Base-by-base conservation (phyloP, 331 rosid genomes). In the Erythrophleum ivorense region DNA sequence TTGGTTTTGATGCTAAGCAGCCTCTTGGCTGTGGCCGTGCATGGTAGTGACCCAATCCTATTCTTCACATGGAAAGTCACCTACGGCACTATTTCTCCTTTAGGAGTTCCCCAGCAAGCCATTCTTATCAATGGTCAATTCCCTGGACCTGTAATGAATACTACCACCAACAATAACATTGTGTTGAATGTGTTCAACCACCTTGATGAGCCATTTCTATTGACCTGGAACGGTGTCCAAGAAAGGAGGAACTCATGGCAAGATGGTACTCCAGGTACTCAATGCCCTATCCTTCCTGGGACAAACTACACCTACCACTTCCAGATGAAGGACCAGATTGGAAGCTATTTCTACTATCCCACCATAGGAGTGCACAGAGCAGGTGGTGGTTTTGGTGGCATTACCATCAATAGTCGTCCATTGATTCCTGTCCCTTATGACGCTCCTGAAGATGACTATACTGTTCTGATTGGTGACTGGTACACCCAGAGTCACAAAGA, bases 261-360 rank as follows among this genome's bases (percentile, higher is more conserved):
- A 60, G 94, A 93, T 0, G 97, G 94, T 15, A 80, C 85, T 0
- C 71, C n/a, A 0, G 98, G 98, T 46, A 84, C 92, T 5, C 33
- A 19, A 24, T 91, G 98, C 83, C 98, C 98, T 9, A 91, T 93
- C 10, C 86, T 58, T 6, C 88, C 95, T 0, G 93, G 94, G 0
- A 86, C 81, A 4, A 93, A 91, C 83, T 91, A 76, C 90, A 93
- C 95, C 8, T 94, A 94, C 73, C 73, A 73, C 0, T 89, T 86
- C 78, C 98, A 94, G 49, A 90, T 89, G 24, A 94, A 94, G 90
- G 98, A 94, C 52, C 98, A 94, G 71, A 94, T 94, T 0, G 98
- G 98, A 6, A 86, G 83, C 76, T 94, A 78, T 75, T 73, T 89
- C 62, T 91, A 94, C 87, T 91, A 87, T 41, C 94, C 98, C 0